Percentiles rank a stretch among this genome's conserved stretches.
Evolutionary conservation across 192 early-diverging fungal genomes (phyloP).

Genomic region (Dissophora globulifera): DNA sequence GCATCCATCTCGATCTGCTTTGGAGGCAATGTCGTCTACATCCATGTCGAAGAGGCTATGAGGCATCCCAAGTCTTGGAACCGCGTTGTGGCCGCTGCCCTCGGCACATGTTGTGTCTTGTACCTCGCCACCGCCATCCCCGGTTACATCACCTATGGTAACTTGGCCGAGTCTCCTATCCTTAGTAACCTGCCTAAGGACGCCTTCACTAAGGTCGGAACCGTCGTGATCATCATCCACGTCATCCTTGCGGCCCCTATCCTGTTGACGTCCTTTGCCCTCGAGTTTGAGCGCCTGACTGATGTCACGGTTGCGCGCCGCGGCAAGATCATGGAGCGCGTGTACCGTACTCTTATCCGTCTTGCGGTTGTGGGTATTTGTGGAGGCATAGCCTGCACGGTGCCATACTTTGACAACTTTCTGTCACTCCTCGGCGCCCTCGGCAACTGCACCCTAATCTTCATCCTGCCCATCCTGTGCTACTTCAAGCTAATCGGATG

Average conservation of each 20-base stretch:
- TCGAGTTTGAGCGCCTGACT: constrained; percentile 77
- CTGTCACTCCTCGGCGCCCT: constrained; percentile 88
- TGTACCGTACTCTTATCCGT: constrained; percentile 67
- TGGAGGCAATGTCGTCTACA: constrained; percentile 85
- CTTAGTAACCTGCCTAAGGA: constrained; percentile 75
- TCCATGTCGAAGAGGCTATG: constrained; percentile 89
- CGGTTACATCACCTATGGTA: constrained; percentile 82
- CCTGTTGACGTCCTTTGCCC: constrained; percentile 75
- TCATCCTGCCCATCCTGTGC: constrained; percentile 83
- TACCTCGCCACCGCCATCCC: constrained; percentile 75
- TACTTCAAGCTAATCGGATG: constrained; percentile 81
- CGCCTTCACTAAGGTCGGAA: constrained; percentile 67
- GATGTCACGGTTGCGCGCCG: constrained; percentile 69
- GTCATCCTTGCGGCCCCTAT: constrained; percentile 86
- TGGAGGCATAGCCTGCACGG: constrained; percentile 67
- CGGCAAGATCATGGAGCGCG: constrained; percentile 60
- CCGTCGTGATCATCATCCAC: constrained; percentile 82
- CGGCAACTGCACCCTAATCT: constrained; percentile 82
- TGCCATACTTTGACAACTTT: constrained; percentile 85
- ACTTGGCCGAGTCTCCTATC: constrained; percentile 74
- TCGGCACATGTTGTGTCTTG: constrained; percentile 72
- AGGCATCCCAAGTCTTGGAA: constrained; percentile 72
- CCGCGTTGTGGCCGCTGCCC: constrained; percentile 69
- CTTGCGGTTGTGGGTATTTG: constrained; percentile 64
- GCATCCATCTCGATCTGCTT: constrained; percentile 87